These are phyloP conservation scores for Tylopilus subfusipes DNA, from an alignment of 768 basidiomycete species.

Conservation along the genomic window DNA sequence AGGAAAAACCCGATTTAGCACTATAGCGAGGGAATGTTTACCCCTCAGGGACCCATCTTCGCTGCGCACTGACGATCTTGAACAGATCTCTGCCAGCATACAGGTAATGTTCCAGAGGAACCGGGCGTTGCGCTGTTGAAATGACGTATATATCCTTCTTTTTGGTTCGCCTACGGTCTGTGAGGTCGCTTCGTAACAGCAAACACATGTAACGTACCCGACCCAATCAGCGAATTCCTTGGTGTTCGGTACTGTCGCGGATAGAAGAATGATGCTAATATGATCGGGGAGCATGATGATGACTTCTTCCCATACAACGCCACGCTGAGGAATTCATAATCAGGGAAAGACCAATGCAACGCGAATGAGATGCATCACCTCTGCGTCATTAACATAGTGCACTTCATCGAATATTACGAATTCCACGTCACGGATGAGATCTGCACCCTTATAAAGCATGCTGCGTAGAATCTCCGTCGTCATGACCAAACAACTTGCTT, in stretches of 20 bases:
- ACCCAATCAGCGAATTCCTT: conserved; percentile 99
- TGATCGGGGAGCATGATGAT: conserved; percentile 99
- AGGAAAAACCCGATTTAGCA: neutral
- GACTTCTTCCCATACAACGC: conserved; percentile 99
- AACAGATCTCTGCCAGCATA: conserved; percentile 92
- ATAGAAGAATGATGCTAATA: conserved; percentile 94
- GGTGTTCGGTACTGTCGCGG: conserved; percentile 97
- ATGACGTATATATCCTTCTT: conserved; percentile 99
- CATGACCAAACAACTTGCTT: conserved; percentile 96
- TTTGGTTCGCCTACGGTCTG: conserved; percentile 77
- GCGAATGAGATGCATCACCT: conserved; percentile 51
- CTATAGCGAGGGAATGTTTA: conserved; percentile 27
- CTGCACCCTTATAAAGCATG: conserved; percentile 99
- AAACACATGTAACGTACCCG: conserved; percentile 57
- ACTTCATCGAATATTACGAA: conserved; percentile 99
- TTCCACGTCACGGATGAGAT: conserved; percentile 97
- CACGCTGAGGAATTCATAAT: conserved; percentile 57
- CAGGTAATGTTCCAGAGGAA: conserved; percentile 94
- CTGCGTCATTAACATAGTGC: conserved; percentile 98
- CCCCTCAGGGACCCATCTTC: conserved; percentile 74
- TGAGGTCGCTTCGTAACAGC: conserved; percentile 7
- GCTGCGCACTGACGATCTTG: conserved; percentile 85
- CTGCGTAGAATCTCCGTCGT: conserved; percentile 96
- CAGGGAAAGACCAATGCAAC: conserved; percentile 2
- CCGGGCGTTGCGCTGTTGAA: conserved; percentile 91